These are phyloP conservation scores for Talaromyces sp. DNA, from an alignment of 2,329 filamentous ascomycete genomes.

Conservation along the genomic window DNA sequence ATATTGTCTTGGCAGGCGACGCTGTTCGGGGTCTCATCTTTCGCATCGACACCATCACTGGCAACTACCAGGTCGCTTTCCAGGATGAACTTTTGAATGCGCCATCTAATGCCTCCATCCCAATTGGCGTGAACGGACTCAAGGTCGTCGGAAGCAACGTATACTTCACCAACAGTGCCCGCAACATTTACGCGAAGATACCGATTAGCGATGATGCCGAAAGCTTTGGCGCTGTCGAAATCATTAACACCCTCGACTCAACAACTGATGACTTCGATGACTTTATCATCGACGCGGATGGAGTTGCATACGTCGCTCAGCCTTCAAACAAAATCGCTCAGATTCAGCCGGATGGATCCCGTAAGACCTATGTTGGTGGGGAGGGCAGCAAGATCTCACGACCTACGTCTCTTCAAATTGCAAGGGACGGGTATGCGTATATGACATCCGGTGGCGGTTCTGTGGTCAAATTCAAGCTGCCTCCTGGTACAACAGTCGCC, in stretches of 20 bases:
- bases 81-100: slow-evolving; percentile 4
- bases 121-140: slow-evolving; percentile 24
- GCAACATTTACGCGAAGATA: slow-evolving; percentile 10
- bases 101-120: slow-evolving; percentile 1
- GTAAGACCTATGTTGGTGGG: slow-evolving; percentile 12
- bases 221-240: slow-evolving; percentile 3
- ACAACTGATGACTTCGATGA: slow-evolving; percentile 16
- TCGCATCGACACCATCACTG: slow-evolving; percentile 17
- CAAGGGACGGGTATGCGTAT: not conserved
- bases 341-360: slow-evolving; percentile 8
- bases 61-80: slow-evolving; percentile 9
- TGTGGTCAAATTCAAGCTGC: not conserved
- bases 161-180: slow-evolving; percentile 18
- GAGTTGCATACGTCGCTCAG: slow-evolving; percentile 17
- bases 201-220: slow-evolving; percentile 4
- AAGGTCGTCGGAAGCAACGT: slow-evolving; percentile 12
- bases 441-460: not conserved
- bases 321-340: slow-evolving; percentile 6
- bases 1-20: slow-evolving; percentile 21
- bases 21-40: slow-evolving; percentile 18
- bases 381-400: slow-evolving; percentile 1
- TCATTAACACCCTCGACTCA: slow-evolving; percentile 7
- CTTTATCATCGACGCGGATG: slow-evolving; percentile 14
- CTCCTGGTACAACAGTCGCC: not conserved
- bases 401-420: slow-evolving; percentile 10